Evolutionary conservation across 306 rosid genomes (phyloP).

Genomic region (Hippophae rhamnoides): DNA sequence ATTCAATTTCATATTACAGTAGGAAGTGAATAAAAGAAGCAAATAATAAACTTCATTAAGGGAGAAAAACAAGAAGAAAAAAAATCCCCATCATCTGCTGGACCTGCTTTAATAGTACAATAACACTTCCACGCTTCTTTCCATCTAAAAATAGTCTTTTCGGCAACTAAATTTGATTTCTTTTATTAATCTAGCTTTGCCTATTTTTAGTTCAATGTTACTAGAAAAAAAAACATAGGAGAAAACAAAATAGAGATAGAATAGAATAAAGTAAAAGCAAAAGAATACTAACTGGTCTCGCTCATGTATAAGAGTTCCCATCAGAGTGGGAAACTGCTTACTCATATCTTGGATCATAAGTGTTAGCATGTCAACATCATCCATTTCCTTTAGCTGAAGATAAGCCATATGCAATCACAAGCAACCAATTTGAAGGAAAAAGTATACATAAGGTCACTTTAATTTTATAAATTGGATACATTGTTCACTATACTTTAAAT

Average conservation of each 20-base stretch:
- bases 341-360: slow-evolving; percentile 87
- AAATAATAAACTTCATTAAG: no score
- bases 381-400: slow-evolving; percentile 81
- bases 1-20: neutral
- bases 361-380: slow-evolving; percentile 82
- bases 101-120: no score
- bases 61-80: no score
- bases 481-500: no score
- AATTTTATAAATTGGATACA: no score
- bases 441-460: no score
- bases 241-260: neutral
- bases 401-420: slow-evolving; percentile 23
- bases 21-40: no score
- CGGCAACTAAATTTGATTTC: no score
- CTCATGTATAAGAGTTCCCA: slow-evolving; percentile 91
- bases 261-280: slow-evolving; percentile 6
- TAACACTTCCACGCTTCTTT: no score
- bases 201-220: neutral
- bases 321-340: slow-evolving; percentile 82
- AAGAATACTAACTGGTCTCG: slow-evolving; percentile 70
- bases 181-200: neutral
- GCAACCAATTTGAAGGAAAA: neutral
- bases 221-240: neutral
- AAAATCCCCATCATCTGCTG: no score
- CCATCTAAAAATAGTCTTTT: no score